Conservation (phyloP, 2,329 filamentous ascomycete genomes). For the Microdochium nivale region DNA sequence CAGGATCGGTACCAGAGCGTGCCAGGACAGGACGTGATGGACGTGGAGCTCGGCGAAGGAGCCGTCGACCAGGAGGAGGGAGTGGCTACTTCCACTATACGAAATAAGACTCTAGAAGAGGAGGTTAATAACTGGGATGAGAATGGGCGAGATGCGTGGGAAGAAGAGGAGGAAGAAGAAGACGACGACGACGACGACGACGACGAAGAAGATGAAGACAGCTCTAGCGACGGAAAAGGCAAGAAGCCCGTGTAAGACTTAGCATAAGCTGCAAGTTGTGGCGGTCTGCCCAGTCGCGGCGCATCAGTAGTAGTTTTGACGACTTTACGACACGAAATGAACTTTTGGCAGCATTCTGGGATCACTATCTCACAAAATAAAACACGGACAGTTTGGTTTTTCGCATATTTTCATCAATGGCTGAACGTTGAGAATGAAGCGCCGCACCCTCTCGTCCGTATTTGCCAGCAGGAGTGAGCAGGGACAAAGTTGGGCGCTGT, state of each 20-base stretch:
- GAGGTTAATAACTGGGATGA: slow-evolving; percentile 94
- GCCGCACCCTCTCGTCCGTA: too few relatives aligned
- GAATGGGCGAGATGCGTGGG: slow-evolving; percentile 56
- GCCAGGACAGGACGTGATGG: slow-evolving; percentile 51
- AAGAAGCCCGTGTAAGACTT: neutral
- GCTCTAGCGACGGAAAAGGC: slow-evolving; percentile 13
- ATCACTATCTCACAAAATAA: too few relatives aligned
- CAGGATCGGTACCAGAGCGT: slow-evolving; percentile 64
- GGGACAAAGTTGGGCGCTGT: too few relatives aligned
- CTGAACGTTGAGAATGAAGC: too few relatives aligned
- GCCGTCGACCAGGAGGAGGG: slow-evolving; percentile 53
- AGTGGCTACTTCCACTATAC: slow-evolving; percentile 26
- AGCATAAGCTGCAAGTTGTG: neutral
- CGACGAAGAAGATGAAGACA: slow-evolving; percentile 29
- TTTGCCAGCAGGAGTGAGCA: too few relatives aligned
- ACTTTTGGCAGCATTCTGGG: neutral
- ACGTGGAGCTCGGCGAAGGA: slow-evolving; percentile 70
- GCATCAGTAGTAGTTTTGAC: too few relatives aligned
- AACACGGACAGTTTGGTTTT: too few relatives aligned
- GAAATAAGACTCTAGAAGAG: slow-evolving; percentile 52
- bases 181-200: slow-evolving; percentile 32
- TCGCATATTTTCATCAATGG: too few relatives aligned
- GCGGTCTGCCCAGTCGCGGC: neutral
- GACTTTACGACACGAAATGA: too few relatives aligned
- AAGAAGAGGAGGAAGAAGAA: slow-evolving; percentile 36